Evolutionary conservation across 2,329 filamentous ascomycete species (phyloP), one percentile per base, ranked within the genome.

Genomic region (Elsinoe ampelina): DNA sequence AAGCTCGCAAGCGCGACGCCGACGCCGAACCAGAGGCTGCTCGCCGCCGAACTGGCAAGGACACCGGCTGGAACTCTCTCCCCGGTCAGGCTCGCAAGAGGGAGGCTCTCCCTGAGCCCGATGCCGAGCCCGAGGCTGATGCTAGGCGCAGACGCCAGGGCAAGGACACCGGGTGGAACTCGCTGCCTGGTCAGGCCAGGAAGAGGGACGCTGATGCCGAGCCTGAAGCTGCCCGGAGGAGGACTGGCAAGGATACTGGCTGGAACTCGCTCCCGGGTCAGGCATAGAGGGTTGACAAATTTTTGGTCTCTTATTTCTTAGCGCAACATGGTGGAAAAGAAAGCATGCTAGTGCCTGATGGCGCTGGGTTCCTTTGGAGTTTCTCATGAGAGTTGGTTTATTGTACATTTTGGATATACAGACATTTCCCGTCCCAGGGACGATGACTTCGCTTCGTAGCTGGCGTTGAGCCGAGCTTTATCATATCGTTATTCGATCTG

Each of bases 61-160:
- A 66, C 34, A 39, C 41, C 50, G 57, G 66, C 4, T 69, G 67
- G 61, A 76, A 75, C 63, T 61, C 68, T 60, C 64, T 67, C 36
- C 66, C 66, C 30, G 74, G 75, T 35, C 66, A 72, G 61, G 61
- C 68, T 20, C 79, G 77, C 71, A 66, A 57, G 67, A 63, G 63
- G 59, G 55, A 60, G 55, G 59, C 63, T 52, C 48, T 64, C 35
- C 57, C 65, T 39, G 59, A 66, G 57, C 63, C 68, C 15, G 58
- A 59, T 22, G 57, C 57, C n/a, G 51, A 55, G 6, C 34, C 57
- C n/a, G 56, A 57, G 8, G 19, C 55, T 5, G 55, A 39, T n/a
- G 39, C 39, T 13, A 15, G 39, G 6, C 39, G 26, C 26, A 36
- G 45, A 26, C 34, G 55, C 7, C 32, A 42, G 39, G 39, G 39